A percentile compares a stretch with the other conserved stretches of the same genome.
phyloP scores from a whole-genome alignment of 148 eudicot genomes.

The Arbutus unedo region DNA sequence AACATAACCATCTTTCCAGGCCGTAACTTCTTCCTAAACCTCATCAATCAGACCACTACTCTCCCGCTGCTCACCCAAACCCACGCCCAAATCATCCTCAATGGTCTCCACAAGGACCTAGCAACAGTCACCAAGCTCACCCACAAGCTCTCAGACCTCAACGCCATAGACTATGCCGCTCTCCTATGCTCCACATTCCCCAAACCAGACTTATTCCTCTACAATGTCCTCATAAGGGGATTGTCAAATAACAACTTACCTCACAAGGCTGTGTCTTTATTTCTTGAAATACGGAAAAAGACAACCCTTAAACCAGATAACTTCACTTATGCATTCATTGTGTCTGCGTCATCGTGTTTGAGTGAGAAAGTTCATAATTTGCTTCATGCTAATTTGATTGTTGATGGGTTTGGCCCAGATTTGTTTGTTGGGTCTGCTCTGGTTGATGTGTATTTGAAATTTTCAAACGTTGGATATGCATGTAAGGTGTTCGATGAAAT shows the following conservation, averaged over 20 bases:
- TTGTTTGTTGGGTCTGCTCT: conserved; percentile 70
- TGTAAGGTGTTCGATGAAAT: conserved; percentile 64
- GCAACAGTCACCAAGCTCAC: conserved; percentile 59
- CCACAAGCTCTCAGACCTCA: conserved; percentile 47
- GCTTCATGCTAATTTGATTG: conserved; percentile 56
- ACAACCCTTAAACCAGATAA: conserved; percentile 7
- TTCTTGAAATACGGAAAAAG: background rate
- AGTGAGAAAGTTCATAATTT: conserved; percentile 40
- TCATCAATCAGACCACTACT: conserved; percentile 41
- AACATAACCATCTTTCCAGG: conserved; percentile 22
- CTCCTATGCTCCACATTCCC: conserved; percentile 34
- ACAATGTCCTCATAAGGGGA: conserved; percentile 31
- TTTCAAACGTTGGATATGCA: conserved; percentile 37
- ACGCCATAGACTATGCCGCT: conserved; percentile 41
- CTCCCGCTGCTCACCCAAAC: conserved; percentile 51
- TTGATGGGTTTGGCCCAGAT: conserved; percentile 59
- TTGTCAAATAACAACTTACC: background rate
- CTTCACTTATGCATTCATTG: conserved; percentile 16
- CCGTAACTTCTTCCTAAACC: conserved; percentile 34
- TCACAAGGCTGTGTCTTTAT: conserved; percentile 5
- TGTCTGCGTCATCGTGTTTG: conserved; percentile 22
- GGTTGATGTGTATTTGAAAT: conserved; percentile 49
- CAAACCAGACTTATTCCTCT: conserved; percentile 57
- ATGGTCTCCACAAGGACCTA: conserved; percentile 38
- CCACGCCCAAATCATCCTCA: conserved; percentile 64